Evolutionary conservation across 1,284 basidiomycete species (phyloP).

Genomic region (Phellopilus nigrolimitatus): DNA sequence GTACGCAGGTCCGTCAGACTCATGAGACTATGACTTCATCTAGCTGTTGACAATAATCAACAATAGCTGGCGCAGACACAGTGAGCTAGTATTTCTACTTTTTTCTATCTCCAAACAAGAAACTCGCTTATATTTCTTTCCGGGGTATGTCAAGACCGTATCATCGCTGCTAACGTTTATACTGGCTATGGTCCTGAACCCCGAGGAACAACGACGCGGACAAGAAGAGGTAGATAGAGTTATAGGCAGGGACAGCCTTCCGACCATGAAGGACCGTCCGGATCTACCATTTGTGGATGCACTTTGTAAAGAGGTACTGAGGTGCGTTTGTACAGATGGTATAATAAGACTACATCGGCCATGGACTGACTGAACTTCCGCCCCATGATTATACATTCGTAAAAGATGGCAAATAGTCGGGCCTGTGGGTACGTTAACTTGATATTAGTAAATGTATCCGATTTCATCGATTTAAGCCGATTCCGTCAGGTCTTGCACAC

Average conservation of each 20-base stretch:
- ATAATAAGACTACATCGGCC: background rate
- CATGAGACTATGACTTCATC: background rate
- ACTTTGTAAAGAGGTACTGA: conserved; percentile 23
- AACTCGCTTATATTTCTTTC: background rate
- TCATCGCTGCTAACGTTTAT: conserved; percentile 20
- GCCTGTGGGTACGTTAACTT: background rate
- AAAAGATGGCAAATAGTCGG: background rate
- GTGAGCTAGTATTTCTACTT: conserved; percentile 8
- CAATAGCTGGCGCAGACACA: conserved; percentile 23
- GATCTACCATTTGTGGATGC: conserved; percentile 25
- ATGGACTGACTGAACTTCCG: background rate
- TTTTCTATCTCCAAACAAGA: background rate
- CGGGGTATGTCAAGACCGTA: no score
- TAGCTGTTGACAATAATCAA: background rate
- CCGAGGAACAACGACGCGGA: conserved; percentile 20
- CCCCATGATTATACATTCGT: no score
- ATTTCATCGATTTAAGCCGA: background rate
- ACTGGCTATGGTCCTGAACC: conserved; percentile 22
- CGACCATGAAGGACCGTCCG: conserved; percentile 23
- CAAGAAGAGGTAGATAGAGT: conserved; percentile 27
- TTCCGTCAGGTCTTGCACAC: conserved; percentile 14
- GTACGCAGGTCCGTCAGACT: conserved; percentile 10
- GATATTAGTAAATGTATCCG: background rate
- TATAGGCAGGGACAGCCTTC: conserved; percentile 23
- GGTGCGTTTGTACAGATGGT: background rate